phyloP scores from a whole-genome alignment of 352 stramenopile species.

The Pythium biforme region DNA sequence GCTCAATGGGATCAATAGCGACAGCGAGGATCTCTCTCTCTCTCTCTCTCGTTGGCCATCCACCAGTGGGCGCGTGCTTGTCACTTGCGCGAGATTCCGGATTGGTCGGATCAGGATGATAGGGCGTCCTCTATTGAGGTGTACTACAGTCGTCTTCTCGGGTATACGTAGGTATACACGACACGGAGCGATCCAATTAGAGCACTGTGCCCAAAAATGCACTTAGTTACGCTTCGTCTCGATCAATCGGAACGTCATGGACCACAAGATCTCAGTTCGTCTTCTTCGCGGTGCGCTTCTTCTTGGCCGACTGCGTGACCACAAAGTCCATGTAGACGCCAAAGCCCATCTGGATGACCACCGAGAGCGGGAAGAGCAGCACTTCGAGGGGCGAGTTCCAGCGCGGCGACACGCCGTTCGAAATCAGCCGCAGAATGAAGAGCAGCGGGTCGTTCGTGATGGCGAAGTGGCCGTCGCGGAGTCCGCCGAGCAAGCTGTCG shows the following conservation, averaged over 20 bases:
- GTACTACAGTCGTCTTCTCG: not conserved
- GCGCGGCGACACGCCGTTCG: slow-evolving; percentile 73
- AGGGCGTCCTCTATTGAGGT: slow-evolving; percentile 9
- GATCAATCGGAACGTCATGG: not conserved
- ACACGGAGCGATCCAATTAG: not conserved
- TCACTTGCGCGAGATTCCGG: slow-evolving; percentile 9
- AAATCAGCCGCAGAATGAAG: slow-evolving; percentile 65
- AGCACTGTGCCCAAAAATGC: not conserved
- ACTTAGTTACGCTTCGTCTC: not conserved
- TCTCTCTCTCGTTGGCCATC: slow-evolving; percentile 2
- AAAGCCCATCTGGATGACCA: slow-evolving; percentile 72
- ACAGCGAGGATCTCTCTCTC: too few relatives aligned
- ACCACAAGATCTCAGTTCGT: slow-evolving; percentile 10
- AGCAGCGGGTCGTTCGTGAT: slow-evolving; percentile 83
- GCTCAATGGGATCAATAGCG: not conserved
- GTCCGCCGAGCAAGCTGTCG: slow-evolving; percentile 59
- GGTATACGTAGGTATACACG: not conserved
- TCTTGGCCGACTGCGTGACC: slow-evolving; percentile 52
- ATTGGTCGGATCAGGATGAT: too few relatives aligned
- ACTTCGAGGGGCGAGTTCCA: slow-evolving; percentile 74
- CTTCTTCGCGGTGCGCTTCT: slow-evolving; percentile 56
- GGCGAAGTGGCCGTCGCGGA: slow-evolving; percentile 67
- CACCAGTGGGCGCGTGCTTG: slow-evolving; percentile 12
- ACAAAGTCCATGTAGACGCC: slow-evolving; percentile 82
- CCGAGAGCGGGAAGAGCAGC: slow-evolving; percentile 55